Percentiles rank a stretch among this genome's conserved stretches.
These are phyloP conservation scores for Podospora australis DNA, from an alignment of 495 filamentous ascomycete species.

Conservation along the genomic window DNA sequence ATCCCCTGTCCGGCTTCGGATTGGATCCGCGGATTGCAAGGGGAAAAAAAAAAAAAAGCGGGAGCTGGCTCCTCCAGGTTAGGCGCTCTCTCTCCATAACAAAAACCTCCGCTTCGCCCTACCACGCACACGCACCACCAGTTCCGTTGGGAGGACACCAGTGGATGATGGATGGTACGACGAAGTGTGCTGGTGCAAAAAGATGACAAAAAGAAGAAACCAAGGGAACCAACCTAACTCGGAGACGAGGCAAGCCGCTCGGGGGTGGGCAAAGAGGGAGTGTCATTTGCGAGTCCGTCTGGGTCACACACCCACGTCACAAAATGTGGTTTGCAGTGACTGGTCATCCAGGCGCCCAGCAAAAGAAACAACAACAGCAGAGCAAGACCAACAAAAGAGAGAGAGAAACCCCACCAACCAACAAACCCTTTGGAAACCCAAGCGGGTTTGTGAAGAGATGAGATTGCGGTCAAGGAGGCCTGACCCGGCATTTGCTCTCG, in stretches of 20 bases:
- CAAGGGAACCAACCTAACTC: no score
- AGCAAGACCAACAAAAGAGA: neutral
- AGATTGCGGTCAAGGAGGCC: no score
- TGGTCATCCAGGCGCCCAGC: slow-evolving; percentile 19
- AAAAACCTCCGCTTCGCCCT: neutral
- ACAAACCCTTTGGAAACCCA: neutral
- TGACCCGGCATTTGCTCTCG: no score
- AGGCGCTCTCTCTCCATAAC: neutral
- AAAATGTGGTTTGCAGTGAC: slow-evolving; percentile 19
- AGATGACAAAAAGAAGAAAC: no score
- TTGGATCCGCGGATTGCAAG: slow-evolving; percentile 1
- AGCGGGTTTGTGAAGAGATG: no score
- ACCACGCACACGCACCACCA: neutral
- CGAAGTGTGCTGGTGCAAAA: no score
- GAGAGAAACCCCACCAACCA: neutral
- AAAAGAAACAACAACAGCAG: slow-evolving; percentile 1
- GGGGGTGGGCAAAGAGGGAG: neutral
- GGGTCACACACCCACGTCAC: slow-evolving; percentile 10
- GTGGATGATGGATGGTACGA: no score
- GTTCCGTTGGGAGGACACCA: no score
- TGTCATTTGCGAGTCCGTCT: slow-evolving; percentile 5
- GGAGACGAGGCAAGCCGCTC: no score
- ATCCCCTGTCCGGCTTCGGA: neutral
- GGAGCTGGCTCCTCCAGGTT: no score
- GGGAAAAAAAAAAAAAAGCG: neutral